Percentiles rank a stretch among this genome's conserved stretches.
Conservation (phyloP, 257 asterid species). For the Asclepias syriaca region DNA sequence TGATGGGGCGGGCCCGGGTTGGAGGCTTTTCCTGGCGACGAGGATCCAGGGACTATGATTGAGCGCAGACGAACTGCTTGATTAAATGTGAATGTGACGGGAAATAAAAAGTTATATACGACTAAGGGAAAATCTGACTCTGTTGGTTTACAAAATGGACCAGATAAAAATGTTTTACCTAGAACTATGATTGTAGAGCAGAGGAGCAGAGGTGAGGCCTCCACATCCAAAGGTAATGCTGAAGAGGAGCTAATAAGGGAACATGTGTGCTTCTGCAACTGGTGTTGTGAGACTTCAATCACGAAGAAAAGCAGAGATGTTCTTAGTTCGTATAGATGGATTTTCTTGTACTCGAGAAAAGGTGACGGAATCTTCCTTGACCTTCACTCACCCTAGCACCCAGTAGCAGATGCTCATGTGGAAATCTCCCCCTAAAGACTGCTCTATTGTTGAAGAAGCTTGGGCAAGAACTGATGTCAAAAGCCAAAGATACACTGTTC, state of each 20-base stretch:
- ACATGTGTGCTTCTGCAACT: conserved; percentile 90
- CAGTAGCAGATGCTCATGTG: conserved; percentile 99
- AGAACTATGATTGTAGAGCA: conserved; percentile 24
- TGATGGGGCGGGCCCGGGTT: conserved; percentile 95
- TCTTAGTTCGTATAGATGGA: conserved; percentile 96
- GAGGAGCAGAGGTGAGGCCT: conserved; percentile 37
- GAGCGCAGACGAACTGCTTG: conserved; percentile 71
- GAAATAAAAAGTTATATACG: conserved; percentile 23
- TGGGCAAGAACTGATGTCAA: conserved; percentile 91
- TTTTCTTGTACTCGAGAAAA: conserved; percentile 89
- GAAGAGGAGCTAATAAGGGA: conserved; percentile 53
- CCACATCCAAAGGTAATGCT: conserved; percentile 51
- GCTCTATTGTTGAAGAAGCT: conserved; percentile 85
- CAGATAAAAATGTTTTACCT: conserved; percentile 27
- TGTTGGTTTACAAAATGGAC: conserved; percentile 28
- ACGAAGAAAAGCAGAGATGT: conserved; percentile 98
- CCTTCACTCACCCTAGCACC: conserved; percentile 95
- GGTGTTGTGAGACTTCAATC: conserved; percentile 98
- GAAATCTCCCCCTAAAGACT: conserved; percentile 93
- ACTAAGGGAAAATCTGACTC: conserved; percentile 31
- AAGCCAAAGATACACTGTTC: conserved; percentile 55
- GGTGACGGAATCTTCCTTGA: conserved; percentile 95
- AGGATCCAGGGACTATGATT: conserved; percentile 66
- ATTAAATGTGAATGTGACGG: conserved; percentile 29
- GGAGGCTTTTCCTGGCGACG: conserved; percentile 48